Base-by-base conservation (phyloP, 1,284 basidiomycete species). In the Ustanciosporium gigantosporum region DNA sequence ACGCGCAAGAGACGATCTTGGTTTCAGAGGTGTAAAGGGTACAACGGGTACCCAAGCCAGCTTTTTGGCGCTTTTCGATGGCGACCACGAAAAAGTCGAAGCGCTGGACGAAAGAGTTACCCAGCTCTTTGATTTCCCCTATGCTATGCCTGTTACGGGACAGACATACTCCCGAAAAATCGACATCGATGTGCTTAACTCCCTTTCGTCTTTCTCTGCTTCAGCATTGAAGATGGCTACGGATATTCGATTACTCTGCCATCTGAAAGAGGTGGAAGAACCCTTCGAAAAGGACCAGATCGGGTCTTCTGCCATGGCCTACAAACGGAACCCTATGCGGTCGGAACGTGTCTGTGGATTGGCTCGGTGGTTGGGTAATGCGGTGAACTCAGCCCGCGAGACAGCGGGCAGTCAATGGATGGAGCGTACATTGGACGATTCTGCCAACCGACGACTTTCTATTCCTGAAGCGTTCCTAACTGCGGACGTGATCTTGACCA, bases 291-390 rank as follows among this genome's bases (percentile, higher is more conserved):
- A 91, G 64, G 94, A 94, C 43, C 95, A 99, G 82, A 98, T 98
- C 68, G 95, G 95, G n/a, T 79, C 77, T 56, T 77, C 66, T n/a
- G 93, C 93, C 15, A 99, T 99, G 94, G 94, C 95, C 2, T 99
- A 99, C 86, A 98, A 99, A 82, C 86, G 95, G 56, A 98, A 99
- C 81, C 95, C 95, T 1, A 99, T 99, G 95, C 90, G 95, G 46
- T 93, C 86, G 56, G 95, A 99, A 81, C 88, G 95, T 37, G 89
- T 96, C 41, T 99, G 95, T 83, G 92, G 89, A 70, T 84, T 99
- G 36, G 84, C 94, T 17, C 83, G 95, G 90, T 95, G 91, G 86
- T 87, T 41, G 9, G 72, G 73, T 8, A 76, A 76, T 41, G 61
- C 68, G 8, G 51, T 67, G 39, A 67, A 65, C 60, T 69, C 53